These are phyloP conservation scores for Immersiporthe knoxdaviesiana DNA, from an alignment of 2,329 filamentous ascomycete genomes.

Conservation along the genomic window DNA sequence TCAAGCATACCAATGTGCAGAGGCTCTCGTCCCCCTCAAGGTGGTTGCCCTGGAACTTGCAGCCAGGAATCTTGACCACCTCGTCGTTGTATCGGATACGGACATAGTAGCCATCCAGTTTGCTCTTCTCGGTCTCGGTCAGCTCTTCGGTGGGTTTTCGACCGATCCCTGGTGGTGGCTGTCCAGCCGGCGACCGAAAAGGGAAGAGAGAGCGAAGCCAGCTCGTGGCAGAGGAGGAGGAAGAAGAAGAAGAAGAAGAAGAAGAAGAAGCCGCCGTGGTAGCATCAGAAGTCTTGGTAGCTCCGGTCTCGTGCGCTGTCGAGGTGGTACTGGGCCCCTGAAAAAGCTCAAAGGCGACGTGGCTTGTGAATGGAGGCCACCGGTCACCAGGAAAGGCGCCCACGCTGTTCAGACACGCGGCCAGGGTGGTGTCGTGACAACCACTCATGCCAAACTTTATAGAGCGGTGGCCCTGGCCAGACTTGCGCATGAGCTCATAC, in stretches of 20 bases:
- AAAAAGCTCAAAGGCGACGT: conserved; percentile 91
- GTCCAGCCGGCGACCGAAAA: conserved; percentile 34
- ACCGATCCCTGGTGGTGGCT: conserved; percentile 54
- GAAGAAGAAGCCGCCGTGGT: no score
- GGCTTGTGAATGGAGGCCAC: conserved; percentile 94
- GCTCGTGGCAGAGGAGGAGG: conserved; percentile 35
- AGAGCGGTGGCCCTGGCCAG: conserved; percentile 43
- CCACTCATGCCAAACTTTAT: conserved; percentile 80
- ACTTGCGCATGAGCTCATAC: conserved; percentile 49
- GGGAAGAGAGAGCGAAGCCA: conserved; percentile 43
- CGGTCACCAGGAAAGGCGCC: conserved; percentile 73
- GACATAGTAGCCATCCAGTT: conserved; percentile 79
- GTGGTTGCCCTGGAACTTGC: conserved; percentile 76
- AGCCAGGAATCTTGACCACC: conserved; percentile 81
- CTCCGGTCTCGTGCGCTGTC: conserved; percentile 34
- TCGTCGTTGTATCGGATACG: conserved; percentile 89
- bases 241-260: no score
- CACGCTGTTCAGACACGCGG: conserved; percentile 74
- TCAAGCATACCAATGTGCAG: conserved; percentile 74
- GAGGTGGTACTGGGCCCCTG: conserved; percentile 48
- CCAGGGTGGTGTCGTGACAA: conserved; percentile 93
- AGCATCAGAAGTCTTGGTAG: conserved; percentile 1
- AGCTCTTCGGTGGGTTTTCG: conserved; percentile 63
- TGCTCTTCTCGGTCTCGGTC: conserved; percentile 57
- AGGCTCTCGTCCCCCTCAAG: conserved; percentile 84